phyloP scores from a whole-genome alignment of 169 alveolate genomes.

The Babesia ovata region DNA sequence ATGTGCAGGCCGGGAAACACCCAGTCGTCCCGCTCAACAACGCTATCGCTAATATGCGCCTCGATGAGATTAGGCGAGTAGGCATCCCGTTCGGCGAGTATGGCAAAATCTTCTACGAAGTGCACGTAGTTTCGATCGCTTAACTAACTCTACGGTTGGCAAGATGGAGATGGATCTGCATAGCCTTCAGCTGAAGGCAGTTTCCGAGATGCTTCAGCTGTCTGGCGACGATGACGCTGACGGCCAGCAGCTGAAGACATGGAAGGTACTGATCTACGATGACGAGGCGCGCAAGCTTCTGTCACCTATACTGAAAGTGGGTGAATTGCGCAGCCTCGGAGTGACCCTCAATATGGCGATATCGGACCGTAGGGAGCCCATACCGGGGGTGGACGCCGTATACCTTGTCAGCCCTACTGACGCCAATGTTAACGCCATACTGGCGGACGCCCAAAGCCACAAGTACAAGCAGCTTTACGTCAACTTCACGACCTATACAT shows the following conservation, averaged over 20 bases:
- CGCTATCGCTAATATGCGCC: slow-evolving; percentile 74
- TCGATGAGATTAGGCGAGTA: slow-evolving; percentile 76
- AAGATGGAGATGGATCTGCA: slow-evolving; percentile 57
- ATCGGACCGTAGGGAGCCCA: slow-evolving; percentile 70
- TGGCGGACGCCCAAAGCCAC: slow-evolving; percentile 80
- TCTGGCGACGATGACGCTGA: slow-evolving; percentile 65
- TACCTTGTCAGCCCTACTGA: slow-evolving; percentile 73
- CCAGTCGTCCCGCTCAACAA: slow-evolving; percentile 68
- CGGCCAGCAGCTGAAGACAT: slow-evolving; percentile 70
- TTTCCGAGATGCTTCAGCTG: slow-evolving; percentile 51
- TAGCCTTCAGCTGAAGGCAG: slow-evolving; percentile 39
- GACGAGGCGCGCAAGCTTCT: slow-evolving; percentile 75
- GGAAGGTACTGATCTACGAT: slow-evolving; percentile 85
- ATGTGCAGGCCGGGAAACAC: slow-evolving; percentile 74
- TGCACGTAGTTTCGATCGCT: slow-evolving; percentile 54
- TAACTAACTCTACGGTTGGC: not conserved
- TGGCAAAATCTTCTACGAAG: slow-evolving; percentile 75
- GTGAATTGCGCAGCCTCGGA: slow-evolving; percentile 84
- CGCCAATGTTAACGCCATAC: slow-evolving; percentile 70
- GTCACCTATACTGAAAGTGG: slow-evolving; percentile 82
- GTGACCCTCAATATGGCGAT: slow-evolving; percentile 81
- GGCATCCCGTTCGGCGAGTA: slow-evolving; percentile 73
- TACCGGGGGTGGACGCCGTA: slow-evolving; percentile 88
- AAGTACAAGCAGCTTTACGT: slow-evolving; percentile 82
- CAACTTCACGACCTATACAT: slow-evolving; percentile 81